These are phyloP conservation scores for Ajuga chamaepitys DNA, from an alignment of 257 asterid species.

Conservation along the genomic window DNA sequence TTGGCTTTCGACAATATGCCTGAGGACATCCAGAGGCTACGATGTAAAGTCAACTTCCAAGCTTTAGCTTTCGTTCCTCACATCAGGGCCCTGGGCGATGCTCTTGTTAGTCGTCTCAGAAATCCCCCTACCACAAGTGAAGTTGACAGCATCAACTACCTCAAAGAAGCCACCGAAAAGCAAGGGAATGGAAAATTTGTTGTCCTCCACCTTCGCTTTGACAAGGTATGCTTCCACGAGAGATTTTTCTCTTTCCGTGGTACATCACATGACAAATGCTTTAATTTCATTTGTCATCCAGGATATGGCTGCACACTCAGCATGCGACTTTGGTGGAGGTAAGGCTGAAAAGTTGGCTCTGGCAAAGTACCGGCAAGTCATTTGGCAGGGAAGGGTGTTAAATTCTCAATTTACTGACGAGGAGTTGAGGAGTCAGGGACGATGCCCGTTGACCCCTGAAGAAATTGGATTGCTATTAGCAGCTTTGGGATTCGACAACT, in stretches of 20 bases:
- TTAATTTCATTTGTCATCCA: constrained; percentile 13
- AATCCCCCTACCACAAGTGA: constrained; percentile 33
- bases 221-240: constrained; percentile 52
- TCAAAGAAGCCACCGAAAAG: constrained; percentile 29
- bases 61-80: constrained; percentile 89
- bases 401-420: constrained; percentile 94
- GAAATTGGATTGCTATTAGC: constrained; percentile 88
- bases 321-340: constrained; percentile 98
- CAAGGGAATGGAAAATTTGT: constrained; percentile 63
- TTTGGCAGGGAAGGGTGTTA: constrained; percentile 93
- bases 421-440: constrained; percentile 91
- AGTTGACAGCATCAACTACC: constrained; percentile 26
- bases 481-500: constrained; percentile 87
- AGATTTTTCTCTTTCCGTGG: neutral
- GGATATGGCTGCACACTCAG: constrained; percentile 99
- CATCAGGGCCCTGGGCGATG: constrained; percentile 73
- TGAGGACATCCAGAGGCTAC: constrained; percentile 65
- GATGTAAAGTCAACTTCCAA: constrained; percentile 97
- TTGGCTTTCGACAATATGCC: constrained; percentile 86
- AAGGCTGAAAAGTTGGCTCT: constrained; percentile 91
- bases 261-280: neutral
- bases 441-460: constrained; percentile 96
- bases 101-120: constrained; percentile 72
- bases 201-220: constrained; percentile 90
- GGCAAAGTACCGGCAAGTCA: constrained; percentile 88